These are phyloP conservation scores for Colletotrichum tamarilloi DNA, from an alignment of 2,329 filamentous ascomycete genomes.

Conservation along the genomic window DNA sequence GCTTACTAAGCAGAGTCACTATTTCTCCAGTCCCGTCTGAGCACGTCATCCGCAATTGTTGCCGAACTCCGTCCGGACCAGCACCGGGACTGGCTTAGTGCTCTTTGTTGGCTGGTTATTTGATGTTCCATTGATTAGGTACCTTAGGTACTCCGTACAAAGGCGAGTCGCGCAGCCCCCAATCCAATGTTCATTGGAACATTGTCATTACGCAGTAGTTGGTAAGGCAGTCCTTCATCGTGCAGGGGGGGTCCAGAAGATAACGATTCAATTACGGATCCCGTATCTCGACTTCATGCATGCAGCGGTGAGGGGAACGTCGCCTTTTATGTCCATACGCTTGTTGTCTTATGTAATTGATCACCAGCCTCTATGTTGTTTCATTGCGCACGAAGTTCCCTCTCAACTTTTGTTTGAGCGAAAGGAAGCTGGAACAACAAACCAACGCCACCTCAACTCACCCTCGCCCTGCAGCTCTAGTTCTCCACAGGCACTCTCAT, in stretches of 20 bases:
- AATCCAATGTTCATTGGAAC: neutral
- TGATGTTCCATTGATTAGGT: neutral
- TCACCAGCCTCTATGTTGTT: neutral
- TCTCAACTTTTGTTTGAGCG: neutral
- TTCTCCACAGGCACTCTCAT: neutral
- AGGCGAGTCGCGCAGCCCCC: neutral
- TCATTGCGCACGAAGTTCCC: neutral
- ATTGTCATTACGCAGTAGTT: neutral
- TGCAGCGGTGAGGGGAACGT: neutral
- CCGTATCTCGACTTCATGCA: neutral
- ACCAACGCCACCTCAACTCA: neutral
- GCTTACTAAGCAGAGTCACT: neutral
- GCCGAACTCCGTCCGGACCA: neutral
- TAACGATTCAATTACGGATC: slow-evolving; percentile 3
- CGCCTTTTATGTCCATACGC: neutral
- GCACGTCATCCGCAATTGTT: neutral
- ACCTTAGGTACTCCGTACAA: neutral
- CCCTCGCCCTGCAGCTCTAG: neutral
- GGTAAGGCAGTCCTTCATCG: neutral
- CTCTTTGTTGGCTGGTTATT: neutral
- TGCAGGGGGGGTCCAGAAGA: neutral
- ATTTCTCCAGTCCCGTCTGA: neutral
- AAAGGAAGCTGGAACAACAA: neutral
- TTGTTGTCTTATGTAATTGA: slow-evolving; percentile 12
- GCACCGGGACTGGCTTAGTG: slow-evolving; percentile 1